Conservation (phyloP, 169 alveolate genomes). For the Plasmodium fragile region DNA sequence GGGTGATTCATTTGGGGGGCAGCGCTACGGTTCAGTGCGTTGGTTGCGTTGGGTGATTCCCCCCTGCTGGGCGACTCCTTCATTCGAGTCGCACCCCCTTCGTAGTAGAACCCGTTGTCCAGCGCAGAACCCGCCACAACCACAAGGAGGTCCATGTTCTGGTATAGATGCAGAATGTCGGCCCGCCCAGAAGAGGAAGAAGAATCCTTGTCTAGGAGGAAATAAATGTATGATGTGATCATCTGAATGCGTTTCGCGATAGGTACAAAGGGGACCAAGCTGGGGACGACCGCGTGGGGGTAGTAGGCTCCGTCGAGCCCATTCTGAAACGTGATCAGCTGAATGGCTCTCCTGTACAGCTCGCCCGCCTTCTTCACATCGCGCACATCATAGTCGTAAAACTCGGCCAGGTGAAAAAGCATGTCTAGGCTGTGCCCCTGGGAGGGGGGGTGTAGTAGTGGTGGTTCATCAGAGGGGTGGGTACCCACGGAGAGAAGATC, state of each 20-base stretch:
- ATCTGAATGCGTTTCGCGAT: slow-evolving; percentile 20
- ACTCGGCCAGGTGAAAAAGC: slow-evolving; percentile 35
- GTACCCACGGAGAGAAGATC: neutral
- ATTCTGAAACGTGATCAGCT: slow-evolving; percentile 2
- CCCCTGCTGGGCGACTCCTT: neutral
- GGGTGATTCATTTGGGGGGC: neutral
- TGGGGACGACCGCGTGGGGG: neutral
- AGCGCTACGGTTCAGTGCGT: neutral
- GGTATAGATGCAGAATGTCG: slow-evolving; percentile 14
- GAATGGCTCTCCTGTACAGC: slow-evolving; percentile 17
- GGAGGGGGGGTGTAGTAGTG: too few relatives aligned
- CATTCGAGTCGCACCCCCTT: neutral
- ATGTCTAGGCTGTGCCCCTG: neutral
- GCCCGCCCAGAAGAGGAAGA: neutral
- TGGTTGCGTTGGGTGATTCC: neutral
- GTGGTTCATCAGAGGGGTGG: neutral
- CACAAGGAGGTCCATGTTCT: slow-evolving; percentile 9
- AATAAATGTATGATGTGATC: slow-evolving; percentile 23
- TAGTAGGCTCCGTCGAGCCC: neutral
- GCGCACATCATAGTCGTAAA: slow-evolving; percentile 39
- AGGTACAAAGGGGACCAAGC: slow-evolving; percentile 4
- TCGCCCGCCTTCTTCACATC: slow-evolving; percentile 3
- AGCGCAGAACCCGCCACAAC: slow-evolving; percentile 21
- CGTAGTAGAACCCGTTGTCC: slow-evolving; percentile 57
- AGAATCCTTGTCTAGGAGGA: slow-evolving; percentile 1